Evolutionary conservation across 2,329 filamentous ascomycete genomes (phyloP).

Genomic region (Trichoderma sp.): DNA sequence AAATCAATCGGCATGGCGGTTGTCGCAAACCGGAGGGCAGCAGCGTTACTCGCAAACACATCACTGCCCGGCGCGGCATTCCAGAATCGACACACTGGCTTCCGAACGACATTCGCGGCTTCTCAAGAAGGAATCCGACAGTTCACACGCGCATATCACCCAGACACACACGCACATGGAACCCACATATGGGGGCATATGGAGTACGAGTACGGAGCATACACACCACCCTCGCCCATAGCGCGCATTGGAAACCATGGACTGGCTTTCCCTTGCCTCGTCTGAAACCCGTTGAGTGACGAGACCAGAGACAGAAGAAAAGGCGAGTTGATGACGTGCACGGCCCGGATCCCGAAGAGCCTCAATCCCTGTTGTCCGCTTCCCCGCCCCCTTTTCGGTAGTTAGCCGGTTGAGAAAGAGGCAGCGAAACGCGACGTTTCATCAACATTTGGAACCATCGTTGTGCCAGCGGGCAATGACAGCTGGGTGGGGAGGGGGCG

Average conservation of each 20-base stretch:
- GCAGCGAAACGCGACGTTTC: conserved; percentile 20
- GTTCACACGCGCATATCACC: conserved; percentile 5
- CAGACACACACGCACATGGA: neutral
- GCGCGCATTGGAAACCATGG: conserved; percentile 2
- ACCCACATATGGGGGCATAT: neutral
- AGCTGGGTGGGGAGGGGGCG: conserved; percentile 4
- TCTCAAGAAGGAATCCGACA: conserved; percentile 6
- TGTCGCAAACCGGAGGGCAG: conserved; percentile 16
- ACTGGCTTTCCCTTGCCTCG: conserved; percentile 4
- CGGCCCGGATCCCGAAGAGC: conserved; percentile 23
- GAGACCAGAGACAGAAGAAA: conserved; percentile 10
- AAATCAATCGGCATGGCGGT: conserved; percentile 1
- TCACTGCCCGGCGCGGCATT: conserved; percentile 19
- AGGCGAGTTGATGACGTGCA: conserved; percentile 22
- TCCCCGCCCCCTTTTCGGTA: conserved; percentile 22
- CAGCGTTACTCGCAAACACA: conserved; percentile 20
- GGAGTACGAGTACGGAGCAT: neutral
- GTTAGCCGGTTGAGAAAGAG: conserved; percentile 18
- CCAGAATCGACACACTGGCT: conserved; percentile 11
- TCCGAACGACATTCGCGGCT: neutral
- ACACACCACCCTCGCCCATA: conserved; percentile 1
- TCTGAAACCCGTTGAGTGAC: conserved; percentile 4
- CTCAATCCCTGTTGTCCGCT: conserved; percentile 15
- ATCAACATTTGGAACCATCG: neutral
- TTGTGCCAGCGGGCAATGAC: conserved; percentile 12